A percentile compares a stretch with the other conserved stretches of the same genome.
These are phyloP conservation scores for Neurospora intermedia DNA, from an alignment of 495 filamentous ascomycete genomes.

Conservation along the genomic window DNA sequence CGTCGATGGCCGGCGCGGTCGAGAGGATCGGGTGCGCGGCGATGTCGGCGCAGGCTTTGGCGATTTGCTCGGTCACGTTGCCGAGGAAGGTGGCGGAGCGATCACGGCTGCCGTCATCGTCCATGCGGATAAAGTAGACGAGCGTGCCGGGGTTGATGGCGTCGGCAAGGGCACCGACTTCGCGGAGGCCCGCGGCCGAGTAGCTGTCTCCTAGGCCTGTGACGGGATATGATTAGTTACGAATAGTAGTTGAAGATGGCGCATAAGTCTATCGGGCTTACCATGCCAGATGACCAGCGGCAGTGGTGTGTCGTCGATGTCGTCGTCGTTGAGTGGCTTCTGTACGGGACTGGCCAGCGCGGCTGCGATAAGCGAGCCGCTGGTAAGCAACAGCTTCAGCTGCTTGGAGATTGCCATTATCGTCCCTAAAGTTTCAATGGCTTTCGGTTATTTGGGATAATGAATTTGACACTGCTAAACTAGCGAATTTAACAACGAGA, in stretches of 20 bases:
- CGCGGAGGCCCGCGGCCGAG: slow-evolving; percentile 58
- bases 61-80: slow-evolving; percentile 73
- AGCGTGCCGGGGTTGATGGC: slow-evolving; percentile 69
- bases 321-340: slow-evolving; percentile 15
- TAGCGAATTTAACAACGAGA: too few relatives aligned
- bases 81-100: slow-evolving; percentile 81
- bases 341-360: slow-evolving; percentile 16
- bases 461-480: too few relatives aligned
- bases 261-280: slow-evolving; percentile 31
- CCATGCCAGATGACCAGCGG: slow-evolving; percentile 95
- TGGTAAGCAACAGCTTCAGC: slow-evolving; percentile 13
- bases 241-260: background rate
- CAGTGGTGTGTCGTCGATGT: slow-evolving; percentile 49
- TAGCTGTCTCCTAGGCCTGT: slow-evolving; percentile 53
- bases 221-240: background rate
- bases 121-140: slow-evolving; percentile 71
- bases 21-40: slow-evolving; percentile 66
- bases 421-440: background rate
- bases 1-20: slow-evolving; percentile 74
- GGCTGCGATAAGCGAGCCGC: slow-evolving; percentile 19
- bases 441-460: background rate
- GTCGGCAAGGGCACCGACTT: slow-evolving; percentile 57
- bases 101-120: slow-evolving; percentile 53
- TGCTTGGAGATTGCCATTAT: slow-evolving; percentile 13
- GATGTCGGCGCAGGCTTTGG: slow-evolving; percentile 69